Conservation (phyloP, 345 rosid genomes). For the Eucalyptus grandis region DNA sequence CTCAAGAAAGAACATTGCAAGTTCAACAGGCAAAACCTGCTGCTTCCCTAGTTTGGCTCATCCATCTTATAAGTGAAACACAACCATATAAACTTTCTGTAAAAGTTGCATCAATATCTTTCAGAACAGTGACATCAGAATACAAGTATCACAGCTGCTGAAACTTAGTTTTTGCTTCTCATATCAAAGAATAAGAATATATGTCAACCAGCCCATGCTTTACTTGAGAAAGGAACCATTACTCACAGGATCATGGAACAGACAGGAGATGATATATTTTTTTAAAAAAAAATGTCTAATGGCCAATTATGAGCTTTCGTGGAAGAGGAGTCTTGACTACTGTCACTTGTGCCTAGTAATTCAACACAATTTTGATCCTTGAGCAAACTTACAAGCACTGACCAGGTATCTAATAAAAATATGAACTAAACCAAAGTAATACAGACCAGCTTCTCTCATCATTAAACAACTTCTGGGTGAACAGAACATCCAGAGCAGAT, state of each 20-base stretch:
- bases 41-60: neutral
- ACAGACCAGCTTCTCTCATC: neutral
- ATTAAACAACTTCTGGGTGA: neutral
- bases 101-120: neutral
- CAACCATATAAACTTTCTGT: neutral
- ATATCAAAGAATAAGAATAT: neutral
- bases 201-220: neutral
- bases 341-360: neutral
- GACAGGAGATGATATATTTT: neutral
- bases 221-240: neutral
- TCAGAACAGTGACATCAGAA: neutral
- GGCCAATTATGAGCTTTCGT: neutral
- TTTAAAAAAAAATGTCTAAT: neutral
- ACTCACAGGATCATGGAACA: neutral
- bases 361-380: neutral
- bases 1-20: neutral
- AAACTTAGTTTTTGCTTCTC: neutral
- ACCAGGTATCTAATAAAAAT: neutral
- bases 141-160: neutral
- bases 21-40: neutral
- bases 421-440: neutral
- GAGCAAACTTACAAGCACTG: neutral
- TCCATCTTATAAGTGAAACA: neutral
- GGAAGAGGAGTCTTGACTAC: neutral
- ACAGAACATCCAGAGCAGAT: neutral